Percentiles rank a stretch among this genome's conserved stretches.
Evolutionary conservation across 371 early-diverging fungal species (phyloP).

Genomic region (Mucor saturninus): DNA sequence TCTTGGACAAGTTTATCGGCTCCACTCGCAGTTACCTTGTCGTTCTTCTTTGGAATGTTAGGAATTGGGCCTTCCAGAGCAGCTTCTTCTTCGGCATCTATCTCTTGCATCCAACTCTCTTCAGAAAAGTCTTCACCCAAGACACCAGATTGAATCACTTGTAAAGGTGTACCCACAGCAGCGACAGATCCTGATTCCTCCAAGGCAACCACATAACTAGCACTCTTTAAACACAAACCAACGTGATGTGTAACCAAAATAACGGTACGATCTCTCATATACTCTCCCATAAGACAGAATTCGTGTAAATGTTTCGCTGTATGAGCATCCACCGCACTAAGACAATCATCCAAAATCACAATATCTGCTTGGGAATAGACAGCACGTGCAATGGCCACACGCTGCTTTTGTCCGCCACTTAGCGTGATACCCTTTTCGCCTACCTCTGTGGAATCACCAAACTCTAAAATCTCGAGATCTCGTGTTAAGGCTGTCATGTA

Average conservation of each 20-base stretch:
- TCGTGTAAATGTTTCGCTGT: conserved; percentile 83
- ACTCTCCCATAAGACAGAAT: conserved; percentile 66
- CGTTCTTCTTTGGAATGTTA: conserved; percentile 17
- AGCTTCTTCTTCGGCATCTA: conserved; percentile 24
- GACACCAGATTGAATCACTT: conserved; percentile 48
- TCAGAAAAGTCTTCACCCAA: conserved; percentile 54
- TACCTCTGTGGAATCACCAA: conserved; percentile 89
- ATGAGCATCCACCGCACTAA: conserved; percentile 88
- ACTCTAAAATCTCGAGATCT: conserved; percentile 83
- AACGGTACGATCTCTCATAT: conserved; percentile 80
- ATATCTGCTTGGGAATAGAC: conserved; percentile 75
- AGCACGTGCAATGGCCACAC: conserved; percentile 78
- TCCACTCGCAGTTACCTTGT: conserved; percentile 40
- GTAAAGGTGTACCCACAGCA: conserved; percentile 57
- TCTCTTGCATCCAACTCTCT: conserved; percentile 17
- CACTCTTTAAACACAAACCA: conserved; percentile 70
- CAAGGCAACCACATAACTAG: conserved; percentile 73
- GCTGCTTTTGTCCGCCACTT: conserved; percentile 87
- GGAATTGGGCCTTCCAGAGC: conserved; percentile 46
- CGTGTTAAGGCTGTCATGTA: conserved; percentile 75
- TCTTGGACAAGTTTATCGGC: conserved; percentile 65
- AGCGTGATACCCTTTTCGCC: conserved; percentile 90
- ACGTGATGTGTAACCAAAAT: conserved; percentile 90
- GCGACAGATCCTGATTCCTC: conserved; percentile 64
- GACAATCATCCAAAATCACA: conserved; percentile 79